Conservation (phyloP, 306 rosid genomes). For the Cicer pinnatifidum region DNA sequence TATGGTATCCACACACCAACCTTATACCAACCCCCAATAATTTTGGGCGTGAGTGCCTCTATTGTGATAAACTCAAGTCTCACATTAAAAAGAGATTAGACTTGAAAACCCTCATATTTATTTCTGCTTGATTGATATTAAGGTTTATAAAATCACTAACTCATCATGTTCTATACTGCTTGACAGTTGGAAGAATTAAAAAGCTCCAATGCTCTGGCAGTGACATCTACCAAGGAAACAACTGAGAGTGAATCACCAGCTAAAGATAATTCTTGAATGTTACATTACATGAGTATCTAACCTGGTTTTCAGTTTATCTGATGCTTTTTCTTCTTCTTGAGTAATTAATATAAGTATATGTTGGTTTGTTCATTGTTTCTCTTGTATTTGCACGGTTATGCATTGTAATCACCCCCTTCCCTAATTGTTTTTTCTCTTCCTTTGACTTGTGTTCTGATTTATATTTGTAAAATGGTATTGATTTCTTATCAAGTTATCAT, state of each 20-base stretch:
- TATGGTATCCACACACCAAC: too few species aligned
- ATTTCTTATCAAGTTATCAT: constrained; percentile 36
- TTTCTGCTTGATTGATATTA: constrained; percentile 2
- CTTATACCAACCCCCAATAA: too few species aligned
- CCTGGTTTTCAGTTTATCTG: constrained; percentile 34
- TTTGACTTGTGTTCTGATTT: constrained; percentile 15
- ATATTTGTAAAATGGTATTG: constrained; percentile 31
- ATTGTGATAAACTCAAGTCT: too few species aligned
- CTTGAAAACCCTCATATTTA: neutral
- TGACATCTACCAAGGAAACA: constrained; percentile 59
- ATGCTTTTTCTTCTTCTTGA: neutral
- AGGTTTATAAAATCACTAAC: constrained; percentile 17
- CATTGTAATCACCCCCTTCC: constrained; percentile 14
- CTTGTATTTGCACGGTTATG: constrained; percentile 25
- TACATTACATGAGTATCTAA: constrained; percentile 17
- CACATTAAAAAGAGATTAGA: too few species aligned
- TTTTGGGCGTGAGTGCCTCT: neutral
- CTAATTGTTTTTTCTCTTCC: neutral
- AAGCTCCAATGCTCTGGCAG: constrained; percentile 48
- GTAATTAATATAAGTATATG: neutral
- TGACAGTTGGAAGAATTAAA: constrained; percentile 76
- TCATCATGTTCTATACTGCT: constrained; percentile 27
- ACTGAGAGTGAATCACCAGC: constrained; percentile 57
- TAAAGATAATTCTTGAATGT: constrained; percentile 48
- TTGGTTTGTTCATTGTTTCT: constrained; percentile 18